phyloP scores from a whole-genome alignment of 352 stramenopile species.

The Phytopythium ostracodes region DNA sequence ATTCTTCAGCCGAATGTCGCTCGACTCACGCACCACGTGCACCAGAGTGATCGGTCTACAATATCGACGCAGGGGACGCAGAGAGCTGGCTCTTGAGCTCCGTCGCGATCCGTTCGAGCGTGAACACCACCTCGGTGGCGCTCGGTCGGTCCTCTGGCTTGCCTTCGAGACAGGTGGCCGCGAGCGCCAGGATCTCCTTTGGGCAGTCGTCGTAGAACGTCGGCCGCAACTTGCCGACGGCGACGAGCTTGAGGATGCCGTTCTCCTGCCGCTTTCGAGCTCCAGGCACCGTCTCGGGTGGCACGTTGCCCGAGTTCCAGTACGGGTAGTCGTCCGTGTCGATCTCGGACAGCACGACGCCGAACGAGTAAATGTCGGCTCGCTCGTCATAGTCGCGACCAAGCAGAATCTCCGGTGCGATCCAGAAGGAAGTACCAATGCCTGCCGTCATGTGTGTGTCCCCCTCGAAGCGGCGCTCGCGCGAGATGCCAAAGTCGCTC shows the following conservation, averaged over 20 bases:
- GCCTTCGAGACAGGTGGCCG: slow-evolving; percentile 38
- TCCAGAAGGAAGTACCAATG: slow-evolving; percentile 44
- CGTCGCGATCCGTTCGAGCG: slow-evolving; percentile 16
- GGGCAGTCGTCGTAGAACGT: slow-evolving; percentile 56
- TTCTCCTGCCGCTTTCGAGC: slow-evolving; percentile 30
- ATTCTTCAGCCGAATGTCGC: not conserved
- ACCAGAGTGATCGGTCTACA: not conserved
- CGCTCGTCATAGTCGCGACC: slow-evolving; percentile 40
- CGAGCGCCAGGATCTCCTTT: slow-evolving; percentile 30
- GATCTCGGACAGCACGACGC: slow-evolving; percentile 43
- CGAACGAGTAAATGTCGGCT: slow-evolving; percentile 43
- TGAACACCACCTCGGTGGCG: slow-evolving; percentile 31
- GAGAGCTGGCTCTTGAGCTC: slow-evolving; percentile 16
- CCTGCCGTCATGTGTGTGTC: slow-evolving; percentile 31
- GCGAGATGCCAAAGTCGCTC: slow-evolving; percentile 73
- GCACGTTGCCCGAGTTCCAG: slow-evolving; percentile 32
- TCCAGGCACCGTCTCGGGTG: slow-evolving; percentile 12
- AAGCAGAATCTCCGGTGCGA: slow-evolving; percentile 35
- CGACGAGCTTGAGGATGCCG: slow-evolving; percentile 37
- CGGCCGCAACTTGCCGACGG: slow-evolving; percentile 28
- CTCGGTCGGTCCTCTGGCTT: slow-evolving; percentile 38
- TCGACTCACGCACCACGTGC: not conserved
- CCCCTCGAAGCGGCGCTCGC: slow-evolving; percentile 23
- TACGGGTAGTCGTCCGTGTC: slow-evolving; percentile 47
- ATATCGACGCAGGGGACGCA: slow-evolving; percentile 1